Conservation (phyloP, 306 rosid species). For the Acacia confusa region DNA sequence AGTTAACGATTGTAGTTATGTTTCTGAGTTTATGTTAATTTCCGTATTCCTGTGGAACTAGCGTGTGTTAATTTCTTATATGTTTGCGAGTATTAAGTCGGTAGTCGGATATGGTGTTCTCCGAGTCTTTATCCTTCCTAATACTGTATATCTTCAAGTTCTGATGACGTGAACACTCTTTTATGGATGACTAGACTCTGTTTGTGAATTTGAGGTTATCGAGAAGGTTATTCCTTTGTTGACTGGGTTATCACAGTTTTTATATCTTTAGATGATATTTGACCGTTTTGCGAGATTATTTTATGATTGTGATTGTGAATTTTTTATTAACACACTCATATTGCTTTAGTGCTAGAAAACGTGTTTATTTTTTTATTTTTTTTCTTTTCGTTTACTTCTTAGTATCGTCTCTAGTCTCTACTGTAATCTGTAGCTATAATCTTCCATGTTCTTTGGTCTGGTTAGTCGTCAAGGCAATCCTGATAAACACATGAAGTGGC, state of each 20-base stretch:
- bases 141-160: neutral
- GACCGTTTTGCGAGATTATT: neutral
- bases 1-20: neutral
- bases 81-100: neutral
- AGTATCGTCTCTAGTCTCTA: slow-evolving; percentile 13
- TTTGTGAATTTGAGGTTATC: neutral
- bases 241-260: neutral
- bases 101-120: neutral
- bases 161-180: neutral
- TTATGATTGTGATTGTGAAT: neutral
- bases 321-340: neutral
- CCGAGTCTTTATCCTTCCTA: neutral
- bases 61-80: neutral
- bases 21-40: neutral
- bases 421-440: slow-evolving; percentile 22
- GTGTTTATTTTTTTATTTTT: neutral
- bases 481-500: slow-evolving; percentile 34
- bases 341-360: neutral
- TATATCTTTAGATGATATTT: neutral
- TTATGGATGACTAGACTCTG: neutral
- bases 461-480: slow-evolving; percentile 30
- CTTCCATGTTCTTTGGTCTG: slow-evolving; percentile 21
- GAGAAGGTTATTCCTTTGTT: neutral
- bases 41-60: neutral
- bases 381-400: neutral